Percentiles rank a stretch among this genome's conserved stretches.
Conservation (phyloP, 768 basidiomycete genomes). For the Lactarius evosmus region DNA sequence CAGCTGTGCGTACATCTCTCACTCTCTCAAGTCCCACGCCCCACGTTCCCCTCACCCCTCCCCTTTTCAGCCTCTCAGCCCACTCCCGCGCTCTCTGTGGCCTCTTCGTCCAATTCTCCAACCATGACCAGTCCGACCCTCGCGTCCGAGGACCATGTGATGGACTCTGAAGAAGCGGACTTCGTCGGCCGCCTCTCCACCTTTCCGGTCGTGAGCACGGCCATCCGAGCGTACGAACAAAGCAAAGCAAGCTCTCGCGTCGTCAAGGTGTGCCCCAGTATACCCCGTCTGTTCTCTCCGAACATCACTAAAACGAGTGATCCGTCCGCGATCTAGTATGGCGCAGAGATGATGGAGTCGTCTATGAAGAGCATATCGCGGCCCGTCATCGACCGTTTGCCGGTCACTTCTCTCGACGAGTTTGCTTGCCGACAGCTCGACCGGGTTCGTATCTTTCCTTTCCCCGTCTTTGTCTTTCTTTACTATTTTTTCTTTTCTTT, state of each 20-base stretch:
- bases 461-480: conserved; percentile 3
- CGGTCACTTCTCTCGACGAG: conserved; percentile 75
- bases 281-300: neutral
- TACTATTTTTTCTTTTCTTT: neutral
- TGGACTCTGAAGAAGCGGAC: conserved; percentile 32
- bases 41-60: neutral
- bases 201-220: conserved; percentile 69
- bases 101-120: conserved; percentile 36
- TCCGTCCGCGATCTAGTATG: conserved; percentile 54
- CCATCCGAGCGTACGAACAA: conserved; percentile 72
- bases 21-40: neutral
- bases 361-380: conserved; percentile 77
- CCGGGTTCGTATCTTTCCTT: conserved; percentile 48
- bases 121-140: conserved; percentile 33
- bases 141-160: conserved; percentile 30
- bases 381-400: conserved; percentile 76
- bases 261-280: conserved; percentile 58
- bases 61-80: conserved; percentile 35
- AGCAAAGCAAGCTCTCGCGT: conserved; percentile 81
- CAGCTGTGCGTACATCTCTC: conserved; percentile 30
- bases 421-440: conserved; percentile 89
- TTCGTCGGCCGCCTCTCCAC: conserved; percentile 60
- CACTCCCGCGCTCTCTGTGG: conserved; percentile 36
- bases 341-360: conserved; percentile 84
- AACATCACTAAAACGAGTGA: neutral